Evolutionary conservation across 768 basidiomycete species (phyloP), one percentile per base, ranked within the genome.

Genomic region (Tubosaeta sp.): DNA sequence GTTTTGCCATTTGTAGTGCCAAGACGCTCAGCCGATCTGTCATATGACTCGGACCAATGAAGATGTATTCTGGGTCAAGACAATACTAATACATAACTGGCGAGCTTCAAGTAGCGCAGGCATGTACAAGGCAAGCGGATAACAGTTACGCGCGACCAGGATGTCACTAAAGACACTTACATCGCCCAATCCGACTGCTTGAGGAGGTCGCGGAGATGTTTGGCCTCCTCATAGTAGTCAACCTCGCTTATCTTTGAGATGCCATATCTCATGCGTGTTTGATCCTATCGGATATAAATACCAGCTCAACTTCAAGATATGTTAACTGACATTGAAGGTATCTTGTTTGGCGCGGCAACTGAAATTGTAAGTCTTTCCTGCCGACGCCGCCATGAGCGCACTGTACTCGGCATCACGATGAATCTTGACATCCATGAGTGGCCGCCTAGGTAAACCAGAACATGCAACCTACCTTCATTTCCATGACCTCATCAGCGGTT

Each of bases 271-370:
- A 90, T 82, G 21, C 94, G 85, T 3, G 79, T 77, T 63, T 78
- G 77, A n/a, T 90, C 91, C 92, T 95, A 54, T 11, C 49, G 43
- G 50, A 44, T 35, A 45, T 55, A 24, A 51, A 19, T 22, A 11
- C 11, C 24, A 24, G 29, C 18, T 24, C 11, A 10, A 7, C 36
- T n/a, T 29, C 40, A 35, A 35, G 18, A 44, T 12, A 13, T 6
- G 24, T 48, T 11, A 3, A 69, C 86, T 64, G 63, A 91, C 92
- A 57, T 90, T 87, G 62, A 78, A 98, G 0, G 82, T 84, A 55
- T 97, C 93, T 61, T 86, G 84, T 68, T 87, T 90, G 4, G 93
- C 95, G 38, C 86, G 82, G 65, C 91, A 90, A 35, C 79, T 76
- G 68, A 98, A 90, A 61, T 90, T 92, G 71, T 77, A 95, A 0